Base-by-base conservation (phyloP, 805 yeast species). In the Metschnikowia anglica region DNA sequence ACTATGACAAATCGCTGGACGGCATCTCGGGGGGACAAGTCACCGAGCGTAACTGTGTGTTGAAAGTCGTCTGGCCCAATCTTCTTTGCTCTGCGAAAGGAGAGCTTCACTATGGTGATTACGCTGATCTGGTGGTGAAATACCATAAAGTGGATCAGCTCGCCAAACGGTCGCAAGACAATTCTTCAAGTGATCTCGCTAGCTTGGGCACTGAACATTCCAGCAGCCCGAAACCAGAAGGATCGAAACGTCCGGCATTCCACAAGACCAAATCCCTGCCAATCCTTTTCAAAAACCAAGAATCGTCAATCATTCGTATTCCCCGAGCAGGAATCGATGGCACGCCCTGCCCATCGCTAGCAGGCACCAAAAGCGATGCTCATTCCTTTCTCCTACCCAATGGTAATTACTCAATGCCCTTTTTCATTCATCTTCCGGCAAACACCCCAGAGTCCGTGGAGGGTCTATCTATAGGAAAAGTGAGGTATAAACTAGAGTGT, bases 401-500 rank as follows among this genome's bases (percentile, higher is more conserved):
- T 42, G 82, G 81, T 1, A 77, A 77, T 53, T 77, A 77, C 51
- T 67, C 71, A 32, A 56, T 77, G 38, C 81, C 81, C 0, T 77
- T 77, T 49, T 55, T 48, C 25, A 59, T 70, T 7, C 58, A 56
- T 10, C 55, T 77, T 20, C 81, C 82, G 0, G 66, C 77, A 1
- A 68, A 70, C 41, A 49, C 71, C 0, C 68, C 76, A 9, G 82
- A 76, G 49, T 70, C 81, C 0, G 68, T 77, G 1, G 81, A 77
- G 55, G 79, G 80, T 3, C 59, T 76, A 35, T 55, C 60, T 19
- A 61, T 64, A 32, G 79, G 73, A 2, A 62, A 66, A 6, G 48
- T 76, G 18, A 55, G 71, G 24, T 77, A 77, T 54, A 62, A 66
- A 36, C 53, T 77, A 26, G 66, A 65, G 41, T 64, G 73, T 43